Base-by-base conservation (phyloP, 2,329 filamentous ascomycete species). In the Ascochyta pisi region DNA sequence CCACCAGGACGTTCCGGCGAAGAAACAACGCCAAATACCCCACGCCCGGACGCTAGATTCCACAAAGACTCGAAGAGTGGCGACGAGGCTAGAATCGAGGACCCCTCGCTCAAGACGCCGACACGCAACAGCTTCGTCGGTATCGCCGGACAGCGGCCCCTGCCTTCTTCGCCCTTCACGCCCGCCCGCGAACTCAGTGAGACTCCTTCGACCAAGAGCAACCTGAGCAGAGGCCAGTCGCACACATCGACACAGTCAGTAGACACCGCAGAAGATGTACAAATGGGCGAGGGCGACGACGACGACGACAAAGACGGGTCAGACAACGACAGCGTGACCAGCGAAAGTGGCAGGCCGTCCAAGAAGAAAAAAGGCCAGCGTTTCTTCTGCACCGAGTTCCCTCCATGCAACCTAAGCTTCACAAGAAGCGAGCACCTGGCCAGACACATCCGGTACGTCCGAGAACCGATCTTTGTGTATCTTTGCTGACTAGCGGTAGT, bases 281-380 rank as follows among this genome's bases (percentile, higher is more conserved):
- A 91, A 57, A 91, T 92, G 84, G 89, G 89, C 35, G 89, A 89
- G 31, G 88, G 89, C 16, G 89, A 89, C 10, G 66, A 68, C 2
- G 90, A 91, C 53, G 89, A 90, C 27, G 89, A 90, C 23, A 67
- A 68, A 40, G 78, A 80, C 26, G 79, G 68, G 2, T 82, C 80
- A 9, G 81, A 83, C 65, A 79, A 80, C 47, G 81, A 82, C 24
- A 82, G 80, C 59, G 76, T 75, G 13, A 77, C 73, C 15, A 80
- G 78, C 59, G 81, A 82, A 29, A 90, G 89, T 12, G 90, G 91
- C 58, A 85, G 89, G 60, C 89, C 90, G 8, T 88, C 84, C 48
- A 96, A 96, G 79, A 98, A 97, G 84, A 97, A 96, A 79, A 96
- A 96, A 77, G 92, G 92, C 0, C 92, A 97, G 75, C 87, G 92